phyloP scores from a whole-genome alignment of 768 basidiomycete species.

The Suillus decipiens region DNA sequence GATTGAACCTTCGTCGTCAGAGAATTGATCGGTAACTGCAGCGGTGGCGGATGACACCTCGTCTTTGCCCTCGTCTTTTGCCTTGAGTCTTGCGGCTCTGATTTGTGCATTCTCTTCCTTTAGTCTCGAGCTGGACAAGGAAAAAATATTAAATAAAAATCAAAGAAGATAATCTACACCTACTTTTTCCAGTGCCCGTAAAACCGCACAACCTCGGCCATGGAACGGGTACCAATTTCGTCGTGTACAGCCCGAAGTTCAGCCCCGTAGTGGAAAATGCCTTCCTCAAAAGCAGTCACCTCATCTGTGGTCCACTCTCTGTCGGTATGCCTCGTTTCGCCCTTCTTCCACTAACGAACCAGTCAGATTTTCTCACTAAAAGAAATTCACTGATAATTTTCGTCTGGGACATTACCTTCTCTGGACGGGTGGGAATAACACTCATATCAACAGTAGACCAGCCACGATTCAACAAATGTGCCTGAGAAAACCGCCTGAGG shows the following conservation, averaged over 20 bases:
- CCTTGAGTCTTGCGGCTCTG: slow-evolving; percentile 36
- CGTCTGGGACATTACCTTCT: slow-evolving; percentile 55
- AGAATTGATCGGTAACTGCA: slow-evolving; percentile 31
- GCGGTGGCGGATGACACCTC: slow-evolving; percentile 34
- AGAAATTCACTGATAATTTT: slow-evolving; percentile 5
- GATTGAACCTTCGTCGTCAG: slow-evolving; percentile 80
- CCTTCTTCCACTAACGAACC: slow-evolving; percentile 65
- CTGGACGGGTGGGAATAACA: slow-evolving; percentile 45
- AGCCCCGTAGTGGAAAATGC: slow-evolving; percentile 68
- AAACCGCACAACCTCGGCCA: slow-evolving; percentile 80
- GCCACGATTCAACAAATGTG: slow-evolving; percentile 56
- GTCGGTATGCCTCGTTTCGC: slow-evolving; percentile 67
- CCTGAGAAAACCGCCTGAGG: slow-evolving; percentile 69
- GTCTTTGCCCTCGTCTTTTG: slow-evolving; percentile 28
- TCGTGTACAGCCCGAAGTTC: slow-evolving; percentile 79
- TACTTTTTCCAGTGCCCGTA: slow-evolving; percentile 90
- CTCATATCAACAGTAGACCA: slow-evolving; percentile 68
- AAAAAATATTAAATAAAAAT: slow-evolving; percentile 13
- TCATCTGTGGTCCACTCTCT: slow-evolving; percentile 73
- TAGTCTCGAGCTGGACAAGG: slow-evolving; percentile 53
- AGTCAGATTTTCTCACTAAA: slow-evolving; percentile 15
- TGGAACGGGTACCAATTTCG: slow-evolving; percentile 66
- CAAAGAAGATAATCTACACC: slow-evolving; percentile 15
- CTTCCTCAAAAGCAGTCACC: slow-evolving; percentile 73
- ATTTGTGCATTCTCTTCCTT: slow-evolving; percentile 66